Conservation (phyloP, 2,329 filamentous ascomycete genomes). For the Penicillium vulpinum region DNA sequence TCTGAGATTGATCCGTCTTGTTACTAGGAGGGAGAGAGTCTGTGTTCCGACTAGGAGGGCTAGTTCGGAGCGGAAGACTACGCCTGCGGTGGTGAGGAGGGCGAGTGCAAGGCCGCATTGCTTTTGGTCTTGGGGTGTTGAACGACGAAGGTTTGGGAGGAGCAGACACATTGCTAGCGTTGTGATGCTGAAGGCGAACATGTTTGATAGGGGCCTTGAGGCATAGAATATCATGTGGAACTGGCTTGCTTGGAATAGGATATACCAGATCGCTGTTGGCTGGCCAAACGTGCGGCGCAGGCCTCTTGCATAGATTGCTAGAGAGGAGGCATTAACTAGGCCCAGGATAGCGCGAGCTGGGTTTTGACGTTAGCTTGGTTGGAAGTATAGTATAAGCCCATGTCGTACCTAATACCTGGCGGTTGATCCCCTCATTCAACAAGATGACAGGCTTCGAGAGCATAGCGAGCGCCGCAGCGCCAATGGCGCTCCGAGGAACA, state of each 20-base stretch:
- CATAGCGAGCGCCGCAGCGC: conserved; percentile 72
- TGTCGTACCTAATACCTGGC: conserved; percentile 56
- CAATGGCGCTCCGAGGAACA: conserved; percentile 87
- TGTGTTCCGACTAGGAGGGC: conserved; percentile 74
- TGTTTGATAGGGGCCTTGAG: conserved; percentile 88
- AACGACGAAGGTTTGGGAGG: conserved; percentile 44
- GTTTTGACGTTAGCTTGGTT: conserved; percentile 6
- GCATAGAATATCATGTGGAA: conserved; percentile 95
- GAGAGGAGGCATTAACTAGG: conserved; percentile 67
- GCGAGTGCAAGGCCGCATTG: conserved; percentile 67
- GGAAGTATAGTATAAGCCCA: background rate
- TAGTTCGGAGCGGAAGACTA: conserved; percentile 87
- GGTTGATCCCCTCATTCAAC: conserved; percentile 58
- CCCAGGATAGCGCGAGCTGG: conserved; percentile 75
- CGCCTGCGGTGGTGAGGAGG: conserved; percentile 74
- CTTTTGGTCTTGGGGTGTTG: conserved; percentile 32
- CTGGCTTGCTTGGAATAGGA: conserved; percentile 74
- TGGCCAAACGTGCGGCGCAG: conserved; percentile 68
- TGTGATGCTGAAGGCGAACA: conserved; percentile 82
- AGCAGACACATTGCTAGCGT: conserved; percentile 49
- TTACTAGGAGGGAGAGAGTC: conserved; percentile 63
- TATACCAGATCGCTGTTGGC: conserved; percentile 73
- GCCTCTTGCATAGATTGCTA: conserved; percentile 65
- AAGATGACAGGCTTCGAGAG: conserved; percentile 66
- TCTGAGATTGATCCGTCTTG: conserved; percentile 53